A percentile compares a stretch with the other conserved stretches of the same genome.
Conservation (phyloP, 345 rosid species). For the Syzygium aromaticum region DNA sequence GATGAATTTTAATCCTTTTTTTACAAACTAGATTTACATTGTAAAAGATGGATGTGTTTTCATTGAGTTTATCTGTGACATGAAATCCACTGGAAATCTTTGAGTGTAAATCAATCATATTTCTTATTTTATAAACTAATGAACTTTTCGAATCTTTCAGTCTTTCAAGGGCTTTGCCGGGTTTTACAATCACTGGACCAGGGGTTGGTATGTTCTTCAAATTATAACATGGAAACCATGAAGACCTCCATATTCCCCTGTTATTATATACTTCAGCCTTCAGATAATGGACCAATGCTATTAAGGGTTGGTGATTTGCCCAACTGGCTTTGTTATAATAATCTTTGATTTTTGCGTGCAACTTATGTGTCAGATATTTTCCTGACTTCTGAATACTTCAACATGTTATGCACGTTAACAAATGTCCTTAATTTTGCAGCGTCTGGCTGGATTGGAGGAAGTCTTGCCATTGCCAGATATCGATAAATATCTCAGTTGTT, state of each 20-base stretch:
- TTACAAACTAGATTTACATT: not conserved
- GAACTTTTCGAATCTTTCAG: slow-evolving; percentile 23
- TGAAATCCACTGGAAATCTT: not conserved
- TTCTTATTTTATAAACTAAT: slow-evolving; percentile 2
- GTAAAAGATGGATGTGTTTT: not conserved
- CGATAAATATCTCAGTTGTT: slow-evolving; percentile 30
- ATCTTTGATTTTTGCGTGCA: not conserved
- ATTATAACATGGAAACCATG: slow-evolving; percentile 58
- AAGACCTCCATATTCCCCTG: slow-evolving; percentile 43
- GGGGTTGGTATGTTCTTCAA: slow-evolving; percentile 69
- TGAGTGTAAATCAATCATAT: not conserved
- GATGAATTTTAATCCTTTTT: not conserved
- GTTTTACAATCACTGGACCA: slow-evolving; percentile 68
- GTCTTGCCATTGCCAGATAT: slow-evolving; percentile 40
- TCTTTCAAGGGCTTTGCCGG: slow-evolving; percentile 70
- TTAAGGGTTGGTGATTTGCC: slow-evolving; percentile 49
- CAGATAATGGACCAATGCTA: slow-evolving; percentile 83
- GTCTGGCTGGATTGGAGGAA: slow-evolving; percentile 77
- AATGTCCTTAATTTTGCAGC: slow-evolving; percentile 35
- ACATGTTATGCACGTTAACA: slow-evolving; percentile 7
- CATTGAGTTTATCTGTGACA: not conserved
- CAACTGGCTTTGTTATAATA: not conserved
- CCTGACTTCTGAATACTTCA: not conserved
- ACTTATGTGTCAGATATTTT: not conserved
- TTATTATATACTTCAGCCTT: slow-evolving; percentile 83